Percentiles rank a stretch among this genome's conserved stretches.
phyloP scores from a whole-genome alignment of 331 rosid genomes.

The Saraca asoca region DNA sequence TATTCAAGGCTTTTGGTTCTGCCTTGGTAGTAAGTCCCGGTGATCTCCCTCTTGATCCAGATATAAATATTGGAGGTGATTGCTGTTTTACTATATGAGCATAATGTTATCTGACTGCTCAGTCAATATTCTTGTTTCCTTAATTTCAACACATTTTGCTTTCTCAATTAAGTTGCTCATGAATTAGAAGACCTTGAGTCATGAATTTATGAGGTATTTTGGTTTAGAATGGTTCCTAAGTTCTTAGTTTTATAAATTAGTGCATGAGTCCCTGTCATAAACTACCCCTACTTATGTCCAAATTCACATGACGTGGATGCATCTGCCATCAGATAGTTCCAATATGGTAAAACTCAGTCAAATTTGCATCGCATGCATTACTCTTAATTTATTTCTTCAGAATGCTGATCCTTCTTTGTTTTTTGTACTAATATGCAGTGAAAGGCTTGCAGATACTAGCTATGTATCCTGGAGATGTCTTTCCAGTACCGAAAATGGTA shows the following conservation, averaged over 20 bases:
- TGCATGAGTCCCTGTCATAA: too few species aligned
- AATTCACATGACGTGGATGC: too few species aligned
- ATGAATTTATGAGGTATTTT: background rate
- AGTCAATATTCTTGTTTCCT: background rate
- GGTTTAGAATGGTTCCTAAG: too few species aligned
- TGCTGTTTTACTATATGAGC: constrained; percentile 34
- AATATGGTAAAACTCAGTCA: too few species aligned
- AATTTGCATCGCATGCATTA: too few species aligned
- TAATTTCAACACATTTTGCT: constrained; percentile 14
- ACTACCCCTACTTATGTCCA: too few species aligned
- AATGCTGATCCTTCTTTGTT: constrained; percentile 34
- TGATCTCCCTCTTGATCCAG: constrained; percentile 47
- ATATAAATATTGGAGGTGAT: constrained; percentile 72
- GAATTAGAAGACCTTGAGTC: background rate
- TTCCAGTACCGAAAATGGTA: constrained; percentile 52
- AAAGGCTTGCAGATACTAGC: constrained; percentile 83
- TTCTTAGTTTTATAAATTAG: too few species aligned
- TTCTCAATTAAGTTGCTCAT: constrained; percentile 7
- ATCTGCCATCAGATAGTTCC: too few species aligned
- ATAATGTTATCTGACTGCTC: constrained; percentile 29
- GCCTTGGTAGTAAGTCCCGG: constrained; percentile 45
- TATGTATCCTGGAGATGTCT: constrained; percentile 66
- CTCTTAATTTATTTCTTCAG: constrained; percentile 13
- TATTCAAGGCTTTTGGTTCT: constrained; percentile 63
- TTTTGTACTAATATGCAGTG: constrained; percentile 57